A percentile compares a stretch with the other conserved stretches of the same genome.
Conservation (phyloP, 1,284 basidiomycete genomes). For the Trametes sp. region DNA sequence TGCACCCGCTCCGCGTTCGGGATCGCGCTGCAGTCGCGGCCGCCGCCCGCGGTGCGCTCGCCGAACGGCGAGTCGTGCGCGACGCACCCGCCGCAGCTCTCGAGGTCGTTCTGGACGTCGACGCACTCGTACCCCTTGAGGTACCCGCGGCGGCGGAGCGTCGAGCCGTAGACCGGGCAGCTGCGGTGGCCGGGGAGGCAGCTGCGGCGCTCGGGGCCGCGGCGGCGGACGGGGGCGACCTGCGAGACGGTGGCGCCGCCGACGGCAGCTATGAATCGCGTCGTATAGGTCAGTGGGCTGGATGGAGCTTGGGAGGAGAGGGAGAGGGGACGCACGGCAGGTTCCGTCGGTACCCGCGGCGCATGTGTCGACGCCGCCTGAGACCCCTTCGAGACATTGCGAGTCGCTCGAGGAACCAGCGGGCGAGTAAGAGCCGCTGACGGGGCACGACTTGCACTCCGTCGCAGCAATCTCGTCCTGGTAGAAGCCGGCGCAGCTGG, state of each 20-base stretch:
- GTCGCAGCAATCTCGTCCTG: slow-evolving; percentile 19
- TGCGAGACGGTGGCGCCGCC: slow-evolving; percentile 21
- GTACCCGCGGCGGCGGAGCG: slow-evolving; percentile 18
- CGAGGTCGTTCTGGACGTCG: slow-evolving; percentile 34
- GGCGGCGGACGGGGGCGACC: neutral
- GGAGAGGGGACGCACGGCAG: slow-evolving; percentile 31
- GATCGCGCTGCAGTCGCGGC: slow-evolving; percentile 38
- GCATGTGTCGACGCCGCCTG: slow-evolving; percentile 31
- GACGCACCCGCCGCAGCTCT: slow-evolving; percentile 39
- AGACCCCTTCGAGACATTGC: slow-evolving; percentile 26
- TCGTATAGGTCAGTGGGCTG: neutral
- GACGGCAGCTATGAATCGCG: slow-evolving; percentile 18
- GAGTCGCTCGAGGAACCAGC: slow-evolving; percentile 23
- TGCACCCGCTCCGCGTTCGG: slow-evolving; percentile 34
- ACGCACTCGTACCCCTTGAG: slow-evolving; percentile 34
- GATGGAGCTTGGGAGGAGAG: too few species aligned
- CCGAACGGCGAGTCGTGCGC: slow-evolving; percentile 28
- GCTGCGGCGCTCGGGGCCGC: slow-evolving; percentile 12
- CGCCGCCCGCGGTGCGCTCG: slow-evolving; percentile 27
- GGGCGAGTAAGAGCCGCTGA: slow-evolving; percentile 32
- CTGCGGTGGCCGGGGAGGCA: slow-evolving; percentile 27
- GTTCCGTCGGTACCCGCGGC: slow-evolving; percentile 17
- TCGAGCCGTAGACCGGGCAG: slow-evolving; percentile 32
- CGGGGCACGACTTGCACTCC: slow-evolving; percentile 33
- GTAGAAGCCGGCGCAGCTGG: slow-evolving; percentile 38